Evolutionary conservation across 176 grass and related monocot species (phyloP).

Genomic region (Hyparrhenia diplandra): DNA sequence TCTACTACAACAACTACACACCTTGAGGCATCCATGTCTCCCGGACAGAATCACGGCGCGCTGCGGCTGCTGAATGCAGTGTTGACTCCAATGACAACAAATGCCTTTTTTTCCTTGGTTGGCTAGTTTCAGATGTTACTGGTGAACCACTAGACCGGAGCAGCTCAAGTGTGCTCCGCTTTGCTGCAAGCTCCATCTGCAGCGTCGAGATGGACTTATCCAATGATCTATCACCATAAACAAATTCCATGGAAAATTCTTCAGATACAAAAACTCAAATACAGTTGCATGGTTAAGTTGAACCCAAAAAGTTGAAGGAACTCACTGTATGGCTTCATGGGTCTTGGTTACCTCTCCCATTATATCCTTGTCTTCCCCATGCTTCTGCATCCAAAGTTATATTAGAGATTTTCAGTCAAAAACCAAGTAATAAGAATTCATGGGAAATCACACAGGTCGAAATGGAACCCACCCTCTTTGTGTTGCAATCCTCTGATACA

Average conservation of each 20-base stretch:
- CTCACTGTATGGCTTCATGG: constrained; percentile 92
- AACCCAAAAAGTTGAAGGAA: constrained; percentile 4
- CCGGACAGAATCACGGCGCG: constrained; percentile 81
- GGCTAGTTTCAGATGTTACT: constrained; percentile 31
- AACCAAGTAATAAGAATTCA: constrained; percentile 1
- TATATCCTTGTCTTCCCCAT: constrained; percentile 67
- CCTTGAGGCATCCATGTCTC: constrained; percentile 99
- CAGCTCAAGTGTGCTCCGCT: constrained; percentile 60
- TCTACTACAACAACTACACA: constrained; percentile 19
- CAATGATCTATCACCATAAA: constrained; percentile 71
- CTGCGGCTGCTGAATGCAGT: constrained; percentile 94
- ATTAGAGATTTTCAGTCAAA: neutral
- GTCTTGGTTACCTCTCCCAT: constrained; percentile 90
- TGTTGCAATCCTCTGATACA: constrained; percentile 56
- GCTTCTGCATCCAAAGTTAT: constrained; percentile 56
- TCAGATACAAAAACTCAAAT: constrained; percentile 29
- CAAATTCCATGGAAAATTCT: neutral
- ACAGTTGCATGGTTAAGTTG: neutral
- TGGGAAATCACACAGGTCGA: neutral
- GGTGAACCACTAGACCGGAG: constrained; percentile 43
- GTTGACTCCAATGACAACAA: constrained; percentile 90
- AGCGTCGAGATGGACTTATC: constrained; percentile 97
- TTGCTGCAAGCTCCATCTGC: constrained; percentile 93
- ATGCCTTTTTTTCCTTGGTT: constrained; percentile 66
- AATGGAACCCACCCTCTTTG: constrained; percentile 55